phyloP scores from a whole-genome alignment of 164 flowering plant genomes.

The Kingdonia uniflora region DNA sequence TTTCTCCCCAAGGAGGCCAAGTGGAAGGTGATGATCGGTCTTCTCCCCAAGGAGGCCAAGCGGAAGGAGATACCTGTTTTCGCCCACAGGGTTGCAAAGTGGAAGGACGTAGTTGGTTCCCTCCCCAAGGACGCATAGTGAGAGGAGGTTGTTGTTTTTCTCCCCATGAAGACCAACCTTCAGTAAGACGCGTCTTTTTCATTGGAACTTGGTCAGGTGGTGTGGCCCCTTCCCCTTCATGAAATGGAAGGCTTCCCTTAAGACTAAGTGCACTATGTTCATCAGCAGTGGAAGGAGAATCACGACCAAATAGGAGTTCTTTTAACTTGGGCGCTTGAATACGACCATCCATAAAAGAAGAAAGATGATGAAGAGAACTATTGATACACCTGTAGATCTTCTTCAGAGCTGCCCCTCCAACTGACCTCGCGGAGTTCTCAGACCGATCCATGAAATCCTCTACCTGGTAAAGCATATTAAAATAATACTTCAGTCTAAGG shows the following conservation, averaged over 20 bases:
- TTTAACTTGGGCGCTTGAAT: constrained; percentile 20
- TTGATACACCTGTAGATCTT: constrained; percentile 36
- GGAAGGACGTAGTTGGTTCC: too few species aligned
- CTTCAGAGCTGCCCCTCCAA: constrained; percentile 19
- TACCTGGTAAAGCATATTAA: constrained; percentile 23
- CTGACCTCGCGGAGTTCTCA: constrained; percentile 51
- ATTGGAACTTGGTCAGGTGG: background rate
- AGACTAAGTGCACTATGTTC: background rate
- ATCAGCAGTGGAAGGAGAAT: constrained; percentile 1
- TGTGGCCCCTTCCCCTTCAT: constrained; percentile 5
- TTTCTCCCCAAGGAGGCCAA: background rate
- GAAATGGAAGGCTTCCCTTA: constrained; percentile 13
- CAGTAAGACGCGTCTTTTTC: constrained; percentile 13
- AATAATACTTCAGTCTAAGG: too few species aligned
- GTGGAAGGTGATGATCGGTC: too few species aligned
- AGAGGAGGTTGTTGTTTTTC: background rate
- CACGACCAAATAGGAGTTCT: constrained; percentile 26
- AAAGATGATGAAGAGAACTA: constrained; percentile 20
- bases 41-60: too few species aligned
- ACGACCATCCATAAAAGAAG: constrained; percentile 22
- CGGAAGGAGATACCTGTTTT: too few species aligned
- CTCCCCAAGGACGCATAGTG: too few species aligned
- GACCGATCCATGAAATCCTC: constrained; percentile 50
- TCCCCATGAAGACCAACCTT: background rate
- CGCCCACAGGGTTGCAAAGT: too few species aligned